These are phyloP conservation scores for Amyloporia xantha DNA, from an alignment of 768 basidiomycete species.

Conservation along the genomic window DNA sequence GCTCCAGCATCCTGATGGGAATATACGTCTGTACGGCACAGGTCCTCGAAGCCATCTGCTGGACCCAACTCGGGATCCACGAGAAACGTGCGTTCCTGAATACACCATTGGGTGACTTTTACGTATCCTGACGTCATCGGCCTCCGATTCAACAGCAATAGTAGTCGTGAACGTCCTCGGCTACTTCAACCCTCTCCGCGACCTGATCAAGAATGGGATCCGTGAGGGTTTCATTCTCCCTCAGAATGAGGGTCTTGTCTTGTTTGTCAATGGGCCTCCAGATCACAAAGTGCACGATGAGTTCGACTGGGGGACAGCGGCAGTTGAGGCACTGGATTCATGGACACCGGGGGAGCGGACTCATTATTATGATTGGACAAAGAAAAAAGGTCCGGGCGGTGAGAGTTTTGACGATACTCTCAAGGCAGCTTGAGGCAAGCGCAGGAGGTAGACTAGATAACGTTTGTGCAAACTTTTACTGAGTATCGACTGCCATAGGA, in stretches of 20 bases:
- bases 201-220: constrained; percentile 62
- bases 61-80: constrained; percentile 89
- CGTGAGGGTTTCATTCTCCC: constrained; percentile 69
- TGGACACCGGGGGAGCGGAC: constrained; percentile 35
- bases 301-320: constrained; percentile 77
- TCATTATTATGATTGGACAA: constrained; percentile 22
- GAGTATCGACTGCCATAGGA: too few relatives aligned
- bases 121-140: not conserved
- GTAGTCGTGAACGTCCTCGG: constrained; percentile 79
- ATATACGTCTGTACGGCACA: constrained; percentile 22
- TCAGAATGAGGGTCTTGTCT: constrained; percentile 51
- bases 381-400: constrained; percentile 12
- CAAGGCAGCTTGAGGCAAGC: too few relatives aligned
- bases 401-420: too few relatives aligned
- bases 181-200: constrained; percentile 79
- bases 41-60: constrained; percentile 90
- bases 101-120: too few relatives aligned
- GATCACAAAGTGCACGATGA: constrained; percentile 42
- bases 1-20: not conserved
- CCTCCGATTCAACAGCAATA: constrained; percentile 46
- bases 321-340: constrained; percentile 51
- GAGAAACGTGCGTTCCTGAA: constrained; percentile 61
- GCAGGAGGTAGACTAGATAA: too few relatives aligned
- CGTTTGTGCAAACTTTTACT: too few relatives aligned
- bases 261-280: constrained; percentile 71